Percentiles rank a stretch among this genome's conserved stretches.
Conservation (phyloP, 371 early-diverging fungal species). For the Dinochytrium kinnereticum region DNA sequence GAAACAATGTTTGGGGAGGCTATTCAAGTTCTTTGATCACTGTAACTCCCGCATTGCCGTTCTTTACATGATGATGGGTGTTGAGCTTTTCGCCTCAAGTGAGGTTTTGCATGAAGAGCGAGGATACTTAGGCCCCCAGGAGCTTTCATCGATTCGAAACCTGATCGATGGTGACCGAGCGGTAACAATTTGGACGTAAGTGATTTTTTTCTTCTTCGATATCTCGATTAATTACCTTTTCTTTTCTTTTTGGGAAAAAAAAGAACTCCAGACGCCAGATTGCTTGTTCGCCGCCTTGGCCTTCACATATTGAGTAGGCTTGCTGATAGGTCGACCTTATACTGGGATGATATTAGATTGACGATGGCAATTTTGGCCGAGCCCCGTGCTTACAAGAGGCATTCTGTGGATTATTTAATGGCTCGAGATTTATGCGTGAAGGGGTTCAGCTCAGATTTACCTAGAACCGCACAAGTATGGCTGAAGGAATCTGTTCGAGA, state of each 20-base stretch:
- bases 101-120: background rate
- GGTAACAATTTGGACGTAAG: slow-evolving; percentile 37
- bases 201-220: background rate
- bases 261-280: slow-evolving; percentile 26
- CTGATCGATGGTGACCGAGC: slow-evolving; percentile 21
- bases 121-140: background rate
- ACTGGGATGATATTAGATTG: slow-evolving; percentile 13
- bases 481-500: background rate
- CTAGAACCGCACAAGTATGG: background rate
- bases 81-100: background rate
- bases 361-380: background rate
- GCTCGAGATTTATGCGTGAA: background rate
- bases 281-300: slow-evolving; percentile 22
- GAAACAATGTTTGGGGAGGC: background rate
- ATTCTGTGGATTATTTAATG: background rate
- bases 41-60: slow-evolving; percentile 20
- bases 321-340: background rate
- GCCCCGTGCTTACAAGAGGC: background rate
- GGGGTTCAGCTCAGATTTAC: background rate
- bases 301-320: background rate
- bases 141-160: background rate
- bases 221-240: slow-evolving; percentile 3
- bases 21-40: background rate
- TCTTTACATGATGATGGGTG: slow-evolving; percentile 28
- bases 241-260: too few species aligned